Base-by-base conservation (phyloP, 129 eudicot genomes). In the Calendula officinalis region DNA sequence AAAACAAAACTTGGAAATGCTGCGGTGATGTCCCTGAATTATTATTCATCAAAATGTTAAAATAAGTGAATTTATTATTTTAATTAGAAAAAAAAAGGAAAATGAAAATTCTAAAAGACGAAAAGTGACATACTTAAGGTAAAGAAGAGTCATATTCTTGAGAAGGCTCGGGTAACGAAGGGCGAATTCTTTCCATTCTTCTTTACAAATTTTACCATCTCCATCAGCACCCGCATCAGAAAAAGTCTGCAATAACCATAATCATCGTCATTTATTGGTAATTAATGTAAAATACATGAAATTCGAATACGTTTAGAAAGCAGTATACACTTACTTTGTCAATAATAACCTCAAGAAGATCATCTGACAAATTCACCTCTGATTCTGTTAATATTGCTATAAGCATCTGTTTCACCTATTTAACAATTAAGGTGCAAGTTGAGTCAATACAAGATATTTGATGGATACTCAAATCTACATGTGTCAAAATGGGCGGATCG, bases 371-470 rank as follows among this genome's bases (percentile, higher is more conserved):
- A 8, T 71, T 64, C 87, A 78, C 66, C 27, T 84, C 95, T 8
- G 97, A 88, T 88, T 94, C 99, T 45, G 56, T 69, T 41, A 94
- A 64, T 50, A 94, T 83, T 27, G 97, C 96, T 76, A 83, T 69
- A 27, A 94, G 81, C 99, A 94, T 94, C 78, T 89, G 90, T 78
- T 81, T 88, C 46, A 94, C 99, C 97, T 92, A 11, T 63, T 60
- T 47, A 74, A 22, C 2, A 44, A 58, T 52, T 14, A 5, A 38
- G 3, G 41, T 54, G 45, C 40, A 71, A 52, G 52, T 17, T n/a
- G 37, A 37, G 40, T 53, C 40, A 41, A 38, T 17, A 32, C 39
- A 73, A 34, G 16, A 66, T 30, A 37, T 40, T 0, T 32, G n/a
- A 30, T 11, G 38, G n/a, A 49, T 46, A 22, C 15, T 36, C 35